Evolutionary conservation across 164 flowering plant species (phyloP), one percentile per base, ranked within the genome.

Genomic region (Paratinospora sagittata): DNA sequence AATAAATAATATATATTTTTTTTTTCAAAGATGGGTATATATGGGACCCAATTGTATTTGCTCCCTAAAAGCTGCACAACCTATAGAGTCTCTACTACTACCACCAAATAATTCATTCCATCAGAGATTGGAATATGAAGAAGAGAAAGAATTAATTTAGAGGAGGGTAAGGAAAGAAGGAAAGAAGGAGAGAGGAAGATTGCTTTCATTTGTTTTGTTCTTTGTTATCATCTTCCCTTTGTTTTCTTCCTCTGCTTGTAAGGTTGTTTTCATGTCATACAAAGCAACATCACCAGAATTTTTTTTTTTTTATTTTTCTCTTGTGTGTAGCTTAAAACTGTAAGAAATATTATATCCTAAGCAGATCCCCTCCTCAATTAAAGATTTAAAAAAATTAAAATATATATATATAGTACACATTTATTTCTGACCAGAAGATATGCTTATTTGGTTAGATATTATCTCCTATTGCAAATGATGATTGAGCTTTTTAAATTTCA

Each of bases 241-340:
- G 34, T 61, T 61, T 61, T 61, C 34, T 61, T 63, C 19, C 61
- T 55, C 61, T 55, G 61, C 61, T 55, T 55, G 61, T 55, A 55
- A 19, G 24, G 61, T 55, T 55, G 61, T 55, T 55, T 55, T 55
- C 61, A 55, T n/a, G 61, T 55, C 61, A 55, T 7, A 43, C 7
- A 43, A 43, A 43, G 47, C 47, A 43, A 11, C 47, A 43, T 43
- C 13, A 43, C 14, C 2, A 12, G 47, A 43, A 43, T 30, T 30
- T 30, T 30, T 30, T 1, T 30, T 30, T 30, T 30, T 30, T 30
- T 30, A 30, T 30, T 30, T 30, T 30, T 30, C 4, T 30, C 34
- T 1, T 30, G 34, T 30, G 5, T 39, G 43, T 39, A 39, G 43
- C 0, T 52, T n/a, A 16, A 52, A 52, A 52, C 58, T 52, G 58